Percentiles rank a stretch among this genome's conserved stretches.
Conservation (phyloP, 1,284 basidiomycete species). For the Ustilago xerochloae region DNA sequence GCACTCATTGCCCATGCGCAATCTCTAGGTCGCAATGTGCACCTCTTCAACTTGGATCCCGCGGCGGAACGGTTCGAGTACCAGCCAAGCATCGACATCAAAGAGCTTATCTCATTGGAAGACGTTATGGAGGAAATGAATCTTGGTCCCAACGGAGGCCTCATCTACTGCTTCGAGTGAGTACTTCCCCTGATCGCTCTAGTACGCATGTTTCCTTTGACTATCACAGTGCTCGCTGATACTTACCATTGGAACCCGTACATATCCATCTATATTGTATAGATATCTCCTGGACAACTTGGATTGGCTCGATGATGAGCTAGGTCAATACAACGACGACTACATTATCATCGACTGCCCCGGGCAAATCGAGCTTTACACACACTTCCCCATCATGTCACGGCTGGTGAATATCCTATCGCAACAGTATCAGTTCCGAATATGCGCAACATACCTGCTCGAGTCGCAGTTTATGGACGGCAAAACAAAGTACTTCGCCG, state of each 20-base stretch:
- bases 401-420: slow-evolving; percentile 78
- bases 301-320: slow-evolving; percentile 98
- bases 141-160: slow-evolving; percentile 95
- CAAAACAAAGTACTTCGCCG: slow-evolving; percentile 97
- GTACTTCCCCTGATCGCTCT: no score
- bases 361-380: slow-evolving; percentile 98
- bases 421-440: slow-evolving; percentile 60
- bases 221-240: no score
- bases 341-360: slow-evolving; percentile 99
- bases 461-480: slow-evolving; percentile 84
- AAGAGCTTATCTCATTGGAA: slow-evolving; percentile 88
- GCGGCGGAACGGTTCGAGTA: slow-evolving; percentile 95
- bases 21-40: slow-evolving; percentile 82
- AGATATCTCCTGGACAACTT: slow-evolving; percentile 96
- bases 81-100: slow-evolving; percentile 92
- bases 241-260: background rate
- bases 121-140: slow-evolving; percentile 97
- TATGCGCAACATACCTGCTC: slow-evolving; percentile 78
- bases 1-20: slow-evolving; percentile 91
- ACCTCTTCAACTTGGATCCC: slow-evolving; percentile 97
- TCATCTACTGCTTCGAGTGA: slow-evolving; percentile 99
- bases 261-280: background rate
- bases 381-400: slow-evolving; percentile 95
- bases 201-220: no score
- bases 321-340: slow-evolving; percentile 91